These are phyloP conservation scores for Cocos nucifera DNA, from an alignment of 176 grass and related monocot genomes.

Conservation along the genomic window DNA sequence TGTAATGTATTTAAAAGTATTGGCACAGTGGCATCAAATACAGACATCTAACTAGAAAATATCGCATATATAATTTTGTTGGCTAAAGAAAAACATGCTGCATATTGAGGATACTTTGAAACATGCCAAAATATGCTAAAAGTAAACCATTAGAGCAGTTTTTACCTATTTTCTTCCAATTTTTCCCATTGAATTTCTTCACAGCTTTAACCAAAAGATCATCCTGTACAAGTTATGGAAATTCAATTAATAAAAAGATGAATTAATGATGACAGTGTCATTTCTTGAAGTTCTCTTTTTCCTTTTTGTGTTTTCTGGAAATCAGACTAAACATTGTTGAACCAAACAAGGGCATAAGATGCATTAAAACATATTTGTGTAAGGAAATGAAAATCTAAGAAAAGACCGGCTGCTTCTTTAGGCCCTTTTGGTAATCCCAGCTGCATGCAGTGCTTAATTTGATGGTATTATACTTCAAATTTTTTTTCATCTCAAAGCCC, in stretches of 20 bases:
- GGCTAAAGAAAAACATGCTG: not conserved
- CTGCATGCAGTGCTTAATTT: too few relatives aligned
- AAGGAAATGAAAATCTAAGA: too few relatives aligned
- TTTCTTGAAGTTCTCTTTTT: not conserved
- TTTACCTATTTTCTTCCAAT: conserved; percentile 16
- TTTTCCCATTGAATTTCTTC: conserved; percentile 10
- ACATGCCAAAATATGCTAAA: not conserved
- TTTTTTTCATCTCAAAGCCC: not conserved
- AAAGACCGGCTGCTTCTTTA: too few relatives aligned
- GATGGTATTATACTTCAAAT: too few relatives aligned
- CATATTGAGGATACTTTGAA: not conserved
- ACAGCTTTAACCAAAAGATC: not conserved
- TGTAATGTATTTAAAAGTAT: too few relatives aligned
- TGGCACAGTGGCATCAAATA: too few relatives aligned
- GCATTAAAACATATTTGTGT: too few relatives aligned
- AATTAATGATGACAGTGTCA: not conserved
- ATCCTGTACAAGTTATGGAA: conserved; percentile 8
- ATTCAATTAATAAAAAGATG: not conserved
- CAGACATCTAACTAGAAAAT: too few relatives aligned
- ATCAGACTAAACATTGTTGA: too few relatives aligned
- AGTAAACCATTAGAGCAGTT: too few relatives aligned
- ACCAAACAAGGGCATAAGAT: too few relatives aligned
- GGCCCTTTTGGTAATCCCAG: too few relatives aligned
- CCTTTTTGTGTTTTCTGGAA: not conserved
- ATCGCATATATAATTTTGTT: not conserved